phyloP scores from a whole-genome alignment of 129 eudicot species.

The Gnaphalium uliginosum region DNA sequence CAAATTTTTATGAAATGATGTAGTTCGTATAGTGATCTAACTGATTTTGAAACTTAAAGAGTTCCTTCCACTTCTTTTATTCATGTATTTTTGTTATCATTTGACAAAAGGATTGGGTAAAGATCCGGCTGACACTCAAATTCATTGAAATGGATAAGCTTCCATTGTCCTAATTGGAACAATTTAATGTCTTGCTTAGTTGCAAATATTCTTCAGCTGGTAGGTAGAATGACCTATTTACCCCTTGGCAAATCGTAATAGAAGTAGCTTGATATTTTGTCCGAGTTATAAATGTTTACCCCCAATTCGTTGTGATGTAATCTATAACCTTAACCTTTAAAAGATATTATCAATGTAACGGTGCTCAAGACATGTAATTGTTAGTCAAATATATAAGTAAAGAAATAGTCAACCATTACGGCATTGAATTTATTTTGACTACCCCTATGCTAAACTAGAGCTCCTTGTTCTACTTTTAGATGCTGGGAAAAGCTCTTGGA shows the following conservation, averaged over 20 bases:
- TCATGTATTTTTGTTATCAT: background rate
- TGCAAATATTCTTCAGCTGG: background rate
- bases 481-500: conserved; percentile 85
- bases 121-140: background rate
- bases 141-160: background rate
- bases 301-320: background rate
- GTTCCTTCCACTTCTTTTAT: background rate
- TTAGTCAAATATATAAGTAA: background rate
- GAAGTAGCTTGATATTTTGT: background rate
- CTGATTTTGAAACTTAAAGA: no score
- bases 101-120: background rate
- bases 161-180: background rate
- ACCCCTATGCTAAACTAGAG: conserved; percentile 3
- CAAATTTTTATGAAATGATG: background rate
- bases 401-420: background rate
- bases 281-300: background rate
- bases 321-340: background rate
- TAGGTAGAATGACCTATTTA: background rate
- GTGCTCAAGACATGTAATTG: background rate
- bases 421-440: background rate
- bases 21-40: background rate
- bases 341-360: background rate
- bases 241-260: background rate
- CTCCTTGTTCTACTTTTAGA: conserved; percentile 46
- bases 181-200: background rate